These are phyloP conservation scores for Parasitella parasitica DNA, from an alignment of 371 early-diverging fungal species.

Conservation along the genomic window DNA sequence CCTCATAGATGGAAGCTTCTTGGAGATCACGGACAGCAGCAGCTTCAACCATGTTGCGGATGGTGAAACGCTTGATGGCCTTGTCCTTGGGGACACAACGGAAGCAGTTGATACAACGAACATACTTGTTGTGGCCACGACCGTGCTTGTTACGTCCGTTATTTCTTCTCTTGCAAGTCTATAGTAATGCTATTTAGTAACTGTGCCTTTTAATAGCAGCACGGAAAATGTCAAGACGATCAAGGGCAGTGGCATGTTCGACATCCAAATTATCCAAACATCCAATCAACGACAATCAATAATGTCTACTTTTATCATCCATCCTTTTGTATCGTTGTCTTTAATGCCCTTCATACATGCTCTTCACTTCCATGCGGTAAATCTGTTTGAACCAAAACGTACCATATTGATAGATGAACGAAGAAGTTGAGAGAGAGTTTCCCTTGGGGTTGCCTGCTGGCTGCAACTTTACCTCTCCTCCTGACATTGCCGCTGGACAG, in stretches of 20 bases:
- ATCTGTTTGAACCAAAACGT: conserved; percentile 16
- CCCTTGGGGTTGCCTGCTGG: background rate
- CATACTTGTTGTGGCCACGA: conserved; percentile 95
- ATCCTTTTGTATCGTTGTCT: background rate
- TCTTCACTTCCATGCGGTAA: too few relatives aligned
- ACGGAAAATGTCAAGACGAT: background rate
- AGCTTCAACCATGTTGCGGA: conserved; percentile 97
- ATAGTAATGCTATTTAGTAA: background rate
- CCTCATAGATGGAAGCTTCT: conserved; percentile 94
- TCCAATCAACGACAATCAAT: background rate
- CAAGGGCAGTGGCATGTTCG: background rate
- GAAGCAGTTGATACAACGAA: conserved; percentile 99
- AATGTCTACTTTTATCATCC: background rate
- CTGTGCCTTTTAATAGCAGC: background rate
- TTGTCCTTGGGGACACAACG: conserved; percentile 99
- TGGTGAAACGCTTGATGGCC: conserved; percentile 98
- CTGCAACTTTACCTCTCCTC: background rate
- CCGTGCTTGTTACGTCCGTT: conserved; percentile 98
- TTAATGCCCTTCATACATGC: too few relatives aligned
- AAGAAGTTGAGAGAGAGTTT: conserved; percentile 37
- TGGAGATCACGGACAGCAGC: conserved; percentile 97
- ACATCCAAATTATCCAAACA: background rate
- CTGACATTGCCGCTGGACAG: background rate
- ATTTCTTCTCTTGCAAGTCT: conserved; percentile 98
- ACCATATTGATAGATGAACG: conserved; percentile 31